These are phyloP conservation scores for Coriolopsis trogii DNA, from an alignment of 1,284 basidiomycete species.

Conservation along the genomic window DNA sequence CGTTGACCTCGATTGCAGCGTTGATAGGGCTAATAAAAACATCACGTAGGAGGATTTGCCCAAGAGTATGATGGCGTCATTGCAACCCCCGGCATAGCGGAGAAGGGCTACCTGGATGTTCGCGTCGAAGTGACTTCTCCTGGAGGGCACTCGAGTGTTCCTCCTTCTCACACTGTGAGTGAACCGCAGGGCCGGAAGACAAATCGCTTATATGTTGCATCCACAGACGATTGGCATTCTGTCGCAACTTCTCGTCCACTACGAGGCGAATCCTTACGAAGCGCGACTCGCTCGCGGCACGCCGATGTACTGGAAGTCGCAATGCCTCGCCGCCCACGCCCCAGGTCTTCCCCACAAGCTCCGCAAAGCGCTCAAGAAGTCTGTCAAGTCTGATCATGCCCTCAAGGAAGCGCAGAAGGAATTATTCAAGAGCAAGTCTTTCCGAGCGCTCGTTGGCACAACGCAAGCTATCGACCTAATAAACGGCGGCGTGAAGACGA, in stretches of 20 bases:
- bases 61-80: constrained; percentile 42
- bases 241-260: constrained; percentile 48
- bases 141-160: constrained; percentile 71
- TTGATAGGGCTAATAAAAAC: too few species aligned
- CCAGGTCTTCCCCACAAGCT: constrained; percentile 44
- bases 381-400: constrained; percentile 44
- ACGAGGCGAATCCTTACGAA: constrained; percentile 51
- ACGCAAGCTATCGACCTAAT: constrained; percentile 67
- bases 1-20: too few species aligned
- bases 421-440: constrained; percentile 35
- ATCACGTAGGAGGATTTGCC: constrained; percentile 40
- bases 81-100: constrained; percentile 55
- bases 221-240: constrained; percentile 59
- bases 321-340: constrained; percentile 49
- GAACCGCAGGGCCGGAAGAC: not conserved
- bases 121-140: constrained; percentile 54
- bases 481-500: constrained; percentile 62
- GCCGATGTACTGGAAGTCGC: constrained; percentile 45
- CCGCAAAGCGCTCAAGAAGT: constrained; percentile 39
- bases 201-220: not conserved
- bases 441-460: constrained; percentile 47
- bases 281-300: constrained; percentile 44
- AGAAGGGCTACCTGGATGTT: constrained; percentile 69
- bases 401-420: constrained; percentile 44
- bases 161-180: constrained; percentile 57